These are phyloP conservation scores for Pogostemon cablin DNA, from an alignment of 257 asterid species.

Conservation along the genomic window DNA sequence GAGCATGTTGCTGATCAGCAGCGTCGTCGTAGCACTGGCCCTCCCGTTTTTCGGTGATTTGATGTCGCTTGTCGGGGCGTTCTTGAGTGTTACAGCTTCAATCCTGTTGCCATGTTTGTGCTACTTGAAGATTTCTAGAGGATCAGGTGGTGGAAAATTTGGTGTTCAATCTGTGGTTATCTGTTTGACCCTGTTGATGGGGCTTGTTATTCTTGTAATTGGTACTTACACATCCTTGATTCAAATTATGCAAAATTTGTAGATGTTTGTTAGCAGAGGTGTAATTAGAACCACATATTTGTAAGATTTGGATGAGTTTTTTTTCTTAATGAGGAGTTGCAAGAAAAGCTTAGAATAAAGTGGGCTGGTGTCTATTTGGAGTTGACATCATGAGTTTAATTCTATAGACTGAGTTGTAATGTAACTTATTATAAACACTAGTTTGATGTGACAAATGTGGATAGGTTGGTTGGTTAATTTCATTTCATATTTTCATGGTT, in stretches of 20 bases:
- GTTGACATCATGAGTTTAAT: too few relatives aligned
- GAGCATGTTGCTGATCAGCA: constrained; percentile 41
- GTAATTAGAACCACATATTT: too few relatives aligned
- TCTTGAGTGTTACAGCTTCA: constrained; percentile 50
- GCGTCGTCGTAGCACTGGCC: constrained; percentile 52
- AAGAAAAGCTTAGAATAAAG: too few relatives aligned
- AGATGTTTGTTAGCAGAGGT: not conserved
- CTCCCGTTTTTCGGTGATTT: constrained; percentile 54
- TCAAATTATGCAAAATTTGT: constrained; percentile 25
- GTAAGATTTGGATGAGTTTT: too few relatives aligned
- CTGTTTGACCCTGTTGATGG: constrained; percentile 23
- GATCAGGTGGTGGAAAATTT: constrained; percentile 29
- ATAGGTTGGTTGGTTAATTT: too few relatives aligned
- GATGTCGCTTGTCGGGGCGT: constrained; percentile 64
- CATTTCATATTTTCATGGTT: too few relatives aligned
- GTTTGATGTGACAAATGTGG: too few relatives aligned
- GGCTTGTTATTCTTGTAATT: constrained; percentile 26
- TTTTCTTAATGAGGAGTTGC: too few relatives aligned
- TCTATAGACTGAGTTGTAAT: too few relatives aligned
- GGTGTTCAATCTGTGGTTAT: constrained; percentile 28
- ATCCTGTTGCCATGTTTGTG: constrained; percentile 59
- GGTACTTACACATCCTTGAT: constrained; percentile 36
- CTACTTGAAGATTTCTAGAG: constrained; percentile 62
- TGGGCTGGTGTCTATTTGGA: too few relatives aligned
- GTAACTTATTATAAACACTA: too few relatives aligned